A percentile compares a stretch with the other conserved stretches of the same genome.
phyloP scores from a whole-genome alignment of 2,329 filamentous ascomycete genomes.

The Pseudophaeomoniella oleicola region DNA sequence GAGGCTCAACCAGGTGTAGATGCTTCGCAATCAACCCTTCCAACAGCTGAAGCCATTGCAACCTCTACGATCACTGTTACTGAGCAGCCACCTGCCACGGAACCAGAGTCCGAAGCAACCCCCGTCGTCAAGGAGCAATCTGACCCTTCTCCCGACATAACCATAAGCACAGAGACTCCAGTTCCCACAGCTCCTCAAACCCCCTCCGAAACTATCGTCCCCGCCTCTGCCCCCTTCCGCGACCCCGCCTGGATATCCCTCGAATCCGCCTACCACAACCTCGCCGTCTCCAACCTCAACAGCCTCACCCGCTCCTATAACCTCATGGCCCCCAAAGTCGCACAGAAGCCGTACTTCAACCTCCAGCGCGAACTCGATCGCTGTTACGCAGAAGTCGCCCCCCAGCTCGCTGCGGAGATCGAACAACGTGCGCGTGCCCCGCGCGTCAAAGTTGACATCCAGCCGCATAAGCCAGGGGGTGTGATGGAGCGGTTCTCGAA shows the following conservation, averaged over 20 bases:
- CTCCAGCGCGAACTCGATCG: slow-evolving; percentile 66
- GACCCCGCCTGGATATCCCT: slow-evolving; percentile 61
- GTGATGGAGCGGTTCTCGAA: slow-evolving; percentile 48
- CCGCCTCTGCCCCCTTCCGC: slow-evolving; percentile 51
- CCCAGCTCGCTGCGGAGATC: slow-evolving; percentile 58
- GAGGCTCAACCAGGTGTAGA: slow-evolving; percentile 1
- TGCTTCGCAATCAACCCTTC: neutral
- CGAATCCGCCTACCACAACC: slow-evolving; percentile 60
- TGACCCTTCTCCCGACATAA: slow-evolving; percentile 4
- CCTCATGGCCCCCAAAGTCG: slow-evolving; percentile 79
- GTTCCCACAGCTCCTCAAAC: slow-evolving; percentile 2
- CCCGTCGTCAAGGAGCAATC: slow-evolving; percentile 8
- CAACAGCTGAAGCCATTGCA: neutral
- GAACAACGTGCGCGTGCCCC: slow-evolving; percentile 47
- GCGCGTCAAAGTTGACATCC: slow-evolving; percentile 25
- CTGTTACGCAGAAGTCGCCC: slow-evolving; percentile 80
- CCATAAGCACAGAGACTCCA: slow-evolving; percentile 8
- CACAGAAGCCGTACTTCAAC: slow-evolving; percentile 83
- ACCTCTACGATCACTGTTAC: slow-evolving; percentile 12
- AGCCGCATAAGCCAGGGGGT: slow-evolving; percentile 31
- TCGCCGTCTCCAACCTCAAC: slow-evolving; percentile 69
- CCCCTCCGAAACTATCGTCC: slow-evolving; percentile 12
- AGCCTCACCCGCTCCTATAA: slow-evolving; percentile 75
- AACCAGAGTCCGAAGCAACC: neutral
- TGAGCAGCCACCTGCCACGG: slow-evolving; percentile 8